Base-by-base conservation (phyloP, 345 rosid genomes). In the Gossypium turneri region DNA sequence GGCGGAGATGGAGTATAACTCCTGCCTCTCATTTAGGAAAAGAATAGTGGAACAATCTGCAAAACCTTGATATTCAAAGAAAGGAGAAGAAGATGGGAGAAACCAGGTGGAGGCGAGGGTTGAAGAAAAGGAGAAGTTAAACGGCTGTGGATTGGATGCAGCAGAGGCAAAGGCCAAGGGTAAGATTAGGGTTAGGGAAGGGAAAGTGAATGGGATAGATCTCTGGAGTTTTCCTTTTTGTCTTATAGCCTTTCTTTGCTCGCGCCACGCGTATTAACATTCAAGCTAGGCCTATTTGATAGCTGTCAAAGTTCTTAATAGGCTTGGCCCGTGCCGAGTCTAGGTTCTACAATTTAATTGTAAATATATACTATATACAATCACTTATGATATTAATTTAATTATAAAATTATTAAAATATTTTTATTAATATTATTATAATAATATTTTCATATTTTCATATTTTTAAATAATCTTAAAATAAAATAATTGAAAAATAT, bases 1-100 rank as follows among this genome's bases (percentile, higher is more conserved):
- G 91, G 92, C 1, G 96, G 98, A 12, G 91, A 87, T 9, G 97
- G 98, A 9, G 86, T 90, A 80, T 92, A 93, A 81, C 95, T 92
- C 58, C 98, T 87, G 74, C 97, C 94, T 77, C 98, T 90, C 99
- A 96, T 96, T 88, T 64, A 20, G 3, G 20, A 57, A 7, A n/a
- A 7, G 50, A 27, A 48, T 2, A 9, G 10, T 55, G 15, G 15
- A 11, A 20, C 41, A 25, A 61, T 45, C 15, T 2, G 19, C 8
- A 73, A 71, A 73, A 25, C 57, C 67, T 4, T 45, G 5, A 50
- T 10, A 3, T 24, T 5, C 7, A 17, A 63, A 24, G 16, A 44
- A 1, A 66, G 53, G 27, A 4, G 13, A n/a, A 48, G 58, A 25
- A 25, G 64, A 64, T 10, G 10, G 3, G 19, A 41, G 47, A 63